Percentiles rank a stretch among this genome's conserved stretches.
phyloP scores from a whole-genome alignment of 1,139 yeast genomes.

The Kodamaea fungicola region DNA sequence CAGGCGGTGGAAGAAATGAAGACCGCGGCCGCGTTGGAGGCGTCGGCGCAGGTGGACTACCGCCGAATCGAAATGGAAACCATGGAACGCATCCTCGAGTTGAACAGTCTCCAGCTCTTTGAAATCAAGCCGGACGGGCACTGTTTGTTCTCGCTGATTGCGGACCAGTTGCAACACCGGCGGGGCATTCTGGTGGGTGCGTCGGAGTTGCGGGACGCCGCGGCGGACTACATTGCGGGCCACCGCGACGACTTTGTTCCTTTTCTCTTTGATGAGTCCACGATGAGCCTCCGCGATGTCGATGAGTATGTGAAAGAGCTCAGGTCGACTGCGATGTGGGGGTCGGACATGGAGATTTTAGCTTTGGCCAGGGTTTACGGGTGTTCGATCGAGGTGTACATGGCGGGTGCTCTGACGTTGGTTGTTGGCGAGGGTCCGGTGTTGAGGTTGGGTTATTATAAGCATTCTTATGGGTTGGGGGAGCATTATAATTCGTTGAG shows the following conservation, averaged over 20 bases:
- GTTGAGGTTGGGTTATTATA: slow-evolving; percentile 74
- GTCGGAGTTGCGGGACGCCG: slow-evolving; percentile 55
- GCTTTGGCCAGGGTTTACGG: slow-evolving; percentile 69
- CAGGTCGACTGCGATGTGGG: slow-evolving; percentile 85
- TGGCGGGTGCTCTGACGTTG: slow-evolving; percentile 66
- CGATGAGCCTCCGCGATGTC: slow-evolving; percentile 58
- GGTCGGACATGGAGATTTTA: slow-evolving; percentile 87
- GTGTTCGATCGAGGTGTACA: slow-evolving; percentile 70
- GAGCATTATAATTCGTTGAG: slow-evolving; percentile 90
- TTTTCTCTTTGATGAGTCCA: slow-evolving; percentile 74
- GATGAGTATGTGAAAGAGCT: slow-evolving; percentile 69
- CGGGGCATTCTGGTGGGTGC: slow-evolving; percentile 42
- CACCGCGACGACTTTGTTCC: slow-evolving; percentile 75
- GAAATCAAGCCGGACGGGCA: slow-evolving; percentile 92
- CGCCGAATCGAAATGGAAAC: slow-evolving; percentile 68
- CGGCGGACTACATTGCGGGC: slow-evolving; percentile 62
- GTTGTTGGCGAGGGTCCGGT: slow-evolving; percentile 40
- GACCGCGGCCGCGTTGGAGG: slow-evolving; percentile 70
- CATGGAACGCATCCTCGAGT: slow-evolving; percentile 49
- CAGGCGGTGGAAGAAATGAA: slow-evolving; percentile 63
- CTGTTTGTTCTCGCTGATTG: slow-evolving; percentile 82
- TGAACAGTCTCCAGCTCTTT: slow-evolving; percentile 47
- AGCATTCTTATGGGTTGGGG: slow-evolving; percentile 84
- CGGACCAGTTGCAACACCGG: slow-evolving; percentile 66
- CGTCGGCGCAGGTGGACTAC: slow-evolving; percentile 61